These are phyloP conservation scores for Panaeolus cyanescens DNA, from an alignment of 768 basidiomycete species.

Conservation along the genomic window DNA sequence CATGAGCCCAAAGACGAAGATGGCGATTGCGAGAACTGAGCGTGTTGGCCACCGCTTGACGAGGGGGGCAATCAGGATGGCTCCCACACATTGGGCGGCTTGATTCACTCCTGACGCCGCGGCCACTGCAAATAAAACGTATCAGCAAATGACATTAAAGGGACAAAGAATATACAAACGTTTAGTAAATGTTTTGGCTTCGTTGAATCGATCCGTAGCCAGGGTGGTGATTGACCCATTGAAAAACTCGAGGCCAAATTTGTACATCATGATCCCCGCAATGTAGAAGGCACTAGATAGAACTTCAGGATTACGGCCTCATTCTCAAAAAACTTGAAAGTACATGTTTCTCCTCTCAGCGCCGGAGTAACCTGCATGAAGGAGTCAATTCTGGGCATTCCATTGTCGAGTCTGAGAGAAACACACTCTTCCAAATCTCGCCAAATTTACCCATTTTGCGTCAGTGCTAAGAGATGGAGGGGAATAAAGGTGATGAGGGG, in stretches of 20 bases:
- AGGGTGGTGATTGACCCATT: constrained; percentile 34
- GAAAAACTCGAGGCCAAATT: constrained; percentile 35
- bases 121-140: constrained; percentile 19
- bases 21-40: constrained; percentile 25
- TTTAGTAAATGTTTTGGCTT: constrained; percentile 26
- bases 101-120: constrained; percentile 33
- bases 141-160: neutral
- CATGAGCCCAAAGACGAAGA: constrained; percentile 30
- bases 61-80: constrained; percentile 33
- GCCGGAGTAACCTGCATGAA: constrained; percentile 22
- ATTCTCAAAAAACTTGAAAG: neutral
- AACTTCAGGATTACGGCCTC: neutral
- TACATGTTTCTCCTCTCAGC: constrained; percentile 33
- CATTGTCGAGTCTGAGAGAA: neutral
- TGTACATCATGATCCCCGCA: constrained; percentile 33
- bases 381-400: neutral
- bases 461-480: neutral
- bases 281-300: constrained; percentile 26
- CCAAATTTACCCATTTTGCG: neutral
- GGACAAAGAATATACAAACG: constrained; percentile 15
- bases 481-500: too few relatives aligned
- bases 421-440: neutral
- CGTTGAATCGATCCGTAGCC: constrained; percentile 32
- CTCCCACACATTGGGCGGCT: constrained; percentile 35
- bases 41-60: constrained; percentile 32